Conservation (phyloP, 306 rosid species). For the Cucurbita moschata region DNA sequence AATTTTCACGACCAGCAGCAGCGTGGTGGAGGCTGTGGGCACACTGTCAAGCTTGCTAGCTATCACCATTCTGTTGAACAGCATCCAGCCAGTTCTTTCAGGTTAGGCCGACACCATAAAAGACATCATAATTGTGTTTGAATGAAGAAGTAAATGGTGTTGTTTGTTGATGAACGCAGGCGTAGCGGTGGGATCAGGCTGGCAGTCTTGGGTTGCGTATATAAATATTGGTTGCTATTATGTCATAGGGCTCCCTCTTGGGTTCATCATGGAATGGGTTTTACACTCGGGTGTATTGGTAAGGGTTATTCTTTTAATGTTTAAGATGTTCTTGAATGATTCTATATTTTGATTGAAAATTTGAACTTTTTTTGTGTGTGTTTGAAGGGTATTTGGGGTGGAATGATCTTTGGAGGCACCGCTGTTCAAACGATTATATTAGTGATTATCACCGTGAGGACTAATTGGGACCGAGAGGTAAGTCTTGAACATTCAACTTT, state of each 20-base stretch:
- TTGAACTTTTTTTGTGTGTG: too few relatives aligned
- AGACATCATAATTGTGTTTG: too few relatives aligned
- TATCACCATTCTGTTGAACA: too few relatives aligned
- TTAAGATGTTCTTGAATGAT: too few relatives aligned
- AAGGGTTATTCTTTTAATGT: too few relatives aligned
- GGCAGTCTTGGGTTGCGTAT: conserved; percentile 51
- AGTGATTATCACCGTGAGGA: conserved; percentile 12
- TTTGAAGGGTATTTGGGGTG: conserved; percentile 25
- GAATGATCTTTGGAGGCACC: conserved; percentile 58
- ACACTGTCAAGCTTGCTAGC: too few relatives aligned
- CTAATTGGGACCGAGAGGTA: conserved; percentile 51
- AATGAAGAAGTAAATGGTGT: neutral
- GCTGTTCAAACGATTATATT: conserved; percentile 35
- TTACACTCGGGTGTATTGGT: neutral
- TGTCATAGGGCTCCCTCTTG: conserved; percentile 19
- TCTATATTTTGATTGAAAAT: too few relatives aligned
- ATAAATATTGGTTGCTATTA: conserved; percentile 46
- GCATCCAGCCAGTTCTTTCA: too few relatives aligned
- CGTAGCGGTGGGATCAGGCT: conserved; percentile 62
- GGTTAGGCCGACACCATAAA: too few relatives aligned
- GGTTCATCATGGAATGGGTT: neutral
- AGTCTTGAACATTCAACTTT: neutral
- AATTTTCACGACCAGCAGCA: too few relatives aligned
- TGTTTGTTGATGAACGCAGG: neutral
- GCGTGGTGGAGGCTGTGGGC: too few relatives aligned